Conservation (phyloP, 2,329 filamentous ascomycete species). For the Fusarium zealandicum region DNA sequence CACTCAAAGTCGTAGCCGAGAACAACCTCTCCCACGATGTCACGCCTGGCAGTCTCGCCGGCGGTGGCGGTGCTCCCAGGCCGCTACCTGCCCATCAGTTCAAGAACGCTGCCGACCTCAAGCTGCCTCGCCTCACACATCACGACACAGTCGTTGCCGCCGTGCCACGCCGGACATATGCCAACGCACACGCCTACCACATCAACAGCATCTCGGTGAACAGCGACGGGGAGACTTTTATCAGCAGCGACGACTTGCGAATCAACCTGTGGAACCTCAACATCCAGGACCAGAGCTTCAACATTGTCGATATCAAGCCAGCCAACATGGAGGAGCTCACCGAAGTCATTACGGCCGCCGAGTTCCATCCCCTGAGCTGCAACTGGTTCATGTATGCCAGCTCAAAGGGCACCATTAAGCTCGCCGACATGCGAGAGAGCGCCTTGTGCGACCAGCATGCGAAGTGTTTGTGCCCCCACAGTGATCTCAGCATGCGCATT, state of each 20-base stretch:
- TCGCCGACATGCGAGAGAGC: conserved; percentile 97
- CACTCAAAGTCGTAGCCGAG: conserved; percentile 96
- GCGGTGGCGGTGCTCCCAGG: conserved; percentile 80
- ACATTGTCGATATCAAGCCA: conserved; percentile 99
- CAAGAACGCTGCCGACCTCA: conserved; percentile 81
- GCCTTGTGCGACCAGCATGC: conserved; percentile 95
- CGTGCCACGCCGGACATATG: conserved; percentile 93
- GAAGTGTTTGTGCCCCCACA: conserved; percentile 69
- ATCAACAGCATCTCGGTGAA: conserved; percentile 99
- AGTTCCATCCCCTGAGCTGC: conserved; percentile 96
- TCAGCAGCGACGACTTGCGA: conserved; percentile 95
- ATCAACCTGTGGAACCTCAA: conserved; percentile 99
- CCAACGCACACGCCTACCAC: conserved; percentile 98
- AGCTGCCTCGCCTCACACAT: conserved; percentile 94
- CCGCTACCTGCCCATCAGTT: conserved; percentile 74
- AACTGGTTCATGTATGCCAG: conserved; percentile 99
- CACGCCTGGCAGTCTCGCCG: conserved; percentile 76
- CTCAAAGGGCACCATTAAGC: conserved; percentile 98
- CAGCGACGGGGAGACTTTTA: conserved; percentile 98
- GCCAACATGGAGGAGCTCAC: conserved; percentile 99
- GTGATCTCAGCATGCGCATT: neutral
- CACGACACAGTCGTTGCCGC: conserved; percentile 98
- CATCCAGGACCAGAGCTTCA: conserved; percentile 99
- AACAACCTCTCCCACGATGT: conserved; percentile 97
- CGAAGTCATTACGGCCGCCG: conserved; percentile 96